phyloP scores from a whole-genome alignment of 2,329 filamentous ascomycete genomes.

The Colletotrichum agaves region DNA sequence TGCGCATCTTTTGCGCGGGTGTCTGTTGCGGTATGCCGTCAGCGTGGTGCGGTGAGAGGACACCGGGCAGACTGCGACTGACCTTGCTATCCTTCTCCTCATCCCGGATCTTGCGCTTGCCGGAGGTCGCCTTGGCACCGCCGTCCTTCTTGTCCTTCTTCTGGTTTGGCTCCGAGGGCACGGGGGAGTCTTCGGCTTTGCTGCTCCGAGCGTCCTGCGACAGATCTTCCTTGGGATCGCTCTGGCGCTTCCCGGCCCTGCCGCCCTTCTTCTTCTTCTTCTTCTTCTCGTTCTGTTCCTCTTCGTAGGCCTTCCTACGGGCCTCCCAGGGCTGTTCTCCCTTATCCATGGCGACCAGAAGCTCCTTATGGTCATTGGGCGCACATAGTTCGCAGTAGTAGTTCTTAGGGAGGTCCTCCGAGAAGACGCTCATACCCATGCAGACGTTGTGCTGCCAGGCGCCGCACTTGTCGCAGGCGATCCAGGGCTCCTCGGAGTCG shows the following conservation, averaged over 20 bases:
- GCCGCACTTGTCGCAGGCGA: constrained; percentile 90
- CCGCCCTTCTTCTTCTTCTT: constrained; percentile 64
- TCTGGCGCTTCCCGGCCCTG: constrained; percentile 71
- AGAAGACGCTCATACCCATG: constrained; percentile 83
- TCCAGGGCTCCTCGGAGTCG: constrained; percentile 90
- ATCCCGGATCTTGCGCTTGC: constrained; percentile 69
- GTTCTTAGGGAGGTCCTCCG: constrained; percentile 80
- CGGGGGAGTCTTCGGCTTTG: constrained; percentile 54
- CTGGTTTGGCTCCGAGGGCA: constrained; percentile 51
- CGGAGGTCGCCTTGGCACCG: constrained; percentile 51
- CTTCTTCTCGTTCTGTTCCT: constrained; percentile 68
- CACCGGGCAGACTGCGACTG: constrained; percentile 36
- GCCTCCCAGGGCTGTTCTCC: constrained; percentile 91
- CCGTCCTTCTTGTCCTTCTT: constrained; percentile 62
- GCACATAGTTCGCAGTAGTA: constrained; percentile 95
- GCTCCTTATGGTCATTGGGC: constrained; percentile 83
- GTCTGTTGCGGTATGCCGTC: constrained; percentile 46
- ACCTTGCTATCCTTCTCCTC: constrained; percentile 65
- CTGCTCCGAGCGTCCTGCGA: constrained; percentile 33
- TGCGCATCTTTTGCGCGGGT: constrained; percentile 60
- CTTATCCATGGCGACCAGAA: constrained; percentile 79
- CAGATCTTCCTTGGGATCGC: constrained; percentile 66
- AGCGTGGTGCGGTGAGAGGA: neutral
- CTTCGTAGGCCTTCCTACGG: constrained; percentile 70
- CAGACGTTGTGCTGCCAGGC: constrained; percentile 99